phyloP scores from a whole-genome alignment of 495 filamentous ascomycete species.

The Talaromyces ruber region DNA sequence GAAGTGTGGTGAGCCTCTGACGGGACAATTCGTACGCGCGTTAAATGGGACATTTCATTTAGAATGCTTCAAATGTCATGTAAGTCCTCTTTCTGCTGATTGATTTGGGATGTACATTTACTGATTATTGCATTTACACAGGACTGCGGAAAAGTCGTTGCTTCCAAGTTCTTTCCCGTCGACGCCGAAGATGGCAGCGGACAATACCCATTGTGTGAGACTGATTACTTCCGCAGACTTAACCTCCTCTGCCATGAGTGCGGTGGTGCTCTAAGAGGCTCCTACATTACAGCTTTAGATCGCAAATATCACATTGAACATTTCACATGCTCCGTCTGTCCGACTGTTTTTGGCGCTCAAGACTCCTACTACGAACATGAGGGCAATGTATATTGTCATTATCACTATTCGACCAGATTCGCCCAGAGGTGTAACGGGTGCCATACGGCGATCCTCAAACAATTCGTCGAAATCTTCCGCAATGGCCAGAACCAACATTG shows the following conservation, averaged over 20 bases:
- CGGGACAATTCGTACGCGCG: constrained; percentile 92
- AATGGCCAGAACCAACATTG: constrained; percentile 98
- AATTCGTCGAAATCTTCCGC: constrained; percentile 97
- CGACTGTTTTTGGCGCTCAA: constrained; percentile 92
- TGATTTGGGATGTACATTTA: not conserved
- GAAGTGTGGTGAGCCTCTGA: constrained; percentile 78
- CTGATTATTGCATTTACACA: constrained; percentile 22
- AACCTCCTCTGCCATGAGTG: constrained; percentile 88
- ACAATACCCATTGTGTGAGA: constrained; percentile 96
- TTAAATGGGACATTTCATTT: constrained; percentile 89
- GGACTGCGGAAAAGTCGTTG: constrained; percentile 95
- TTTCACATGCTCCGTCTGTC: constrained; percentile 96
- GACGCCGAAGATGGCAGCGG: constrained; percentile 76
- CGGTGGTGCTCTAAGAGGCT: constrained; percentile 87
- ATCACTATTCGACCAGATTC: constrained; percentile 97
- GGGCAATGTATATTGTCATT: constrained; percentile 94
- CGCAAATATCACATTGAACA: constrained; percentile 99
- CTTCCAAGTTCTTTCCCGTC: constrained; percentile 96
- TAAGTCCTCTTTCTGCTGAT: constrained; percentile 39
- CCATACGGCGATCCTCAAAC: constrained; percentile 95
- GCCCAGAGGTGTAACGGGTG: constrained; percentile 95
- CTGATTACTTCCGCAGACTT: constrained; percentile 91
- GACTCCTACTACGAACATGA: constrained; percentile 99
- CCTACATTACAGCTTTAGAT: constrained; percentile 96
- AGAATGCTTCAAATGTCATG: constrained; percentile 95